Base-by-base conservation (phyloP, 805 yeast species). In the Lipomyces yamanashiensis region DNA sequence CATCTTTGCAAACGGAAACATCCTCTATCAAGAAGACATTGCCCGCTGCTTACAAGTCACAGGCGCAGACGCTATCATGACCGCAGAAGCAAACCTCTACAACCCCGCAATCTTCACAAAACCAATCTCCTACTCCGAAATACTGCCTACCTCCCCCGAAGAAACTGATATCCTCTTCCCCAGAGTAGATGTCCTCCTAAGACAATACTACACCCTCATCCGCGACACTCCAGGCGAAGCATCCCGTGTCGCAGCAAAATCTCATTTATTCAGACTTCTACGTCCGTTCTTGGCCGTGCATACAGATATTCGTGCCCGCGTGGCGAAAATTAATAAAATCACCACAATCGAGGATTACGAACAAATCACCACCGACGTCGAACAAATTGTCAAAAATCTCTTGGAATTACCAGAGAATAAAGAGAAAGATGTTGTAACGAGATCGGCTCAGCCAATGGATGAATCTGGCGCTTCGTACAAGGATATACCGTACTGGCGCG, bases 1-100 rank as follows among this genome's bases (percentile, higher is more conserved):
- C 0, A 87, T 95, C 69, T 89, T 95, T 72, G 90, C 97, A 49
- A 95, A 95, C 74, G 99, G 99, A 6, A 95, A 95, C 75, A 84
- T 95, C n/a, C 77, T 95, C 52, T 95, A 95, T 72, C 90, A 96
- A 0, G 89, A 87, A 49, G 98, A 95, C 74, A 79, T 93, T 28
- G 80, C 81, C 0, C 81, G 95, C 65, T 89, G 97, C 74, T 74
- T 85, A 50, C 81, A 80, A 1, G 82, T 78, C 8, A 85, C 90
- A 4, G 78, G 77, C 0, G 89, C 95, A 67, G 98, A 95, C 76
- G 97, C 92, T 0, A 95, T 95, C 17, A 95, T 95, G 99, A 87
- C 96, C 48, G 99, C 99, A 0, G 99, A 95, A 75, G 97, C 97
- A 0, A 92, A 92, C 72, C 78, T 95, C 41, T 89, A 87, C 77